phyloP scores from a whole-genome alignment of 148 eudicot species.

The Selenicereus undatus region DNA sequence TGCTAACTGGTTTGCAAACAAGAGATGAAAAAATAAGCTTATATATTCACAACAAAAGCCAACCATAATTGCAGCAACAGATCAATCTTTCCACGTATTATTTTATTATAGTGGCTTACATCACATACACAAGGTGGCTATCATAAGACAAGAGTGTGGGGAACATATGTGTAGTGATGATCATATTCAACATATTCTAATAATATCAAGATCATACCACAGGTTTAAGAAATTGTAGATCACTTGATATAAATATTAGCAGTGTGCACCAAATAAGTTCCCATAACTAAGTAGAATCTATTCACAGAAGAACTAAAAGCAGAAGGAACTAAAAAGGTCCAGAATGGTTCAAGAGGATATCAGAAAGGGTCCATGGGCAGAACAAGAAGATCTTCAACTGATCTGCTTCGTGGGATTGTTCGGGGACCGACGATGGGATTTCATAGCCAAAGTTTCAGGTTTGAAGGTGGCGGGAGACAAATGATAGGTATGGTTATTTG shows the following conservation, averaged over 20 bases:
- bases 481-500: constrained; percentile 63
- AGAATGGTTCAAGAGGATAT: constrained; percentile 51
- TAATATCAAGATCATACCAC: constrained; percentile 29
- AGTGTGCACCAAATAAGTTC: constrained; percentile 21
- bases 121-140: constrained; percentile 47
- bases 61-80: constrained; percentile 41
- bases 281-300: constrained; percentile 16
- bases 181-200: constrained; percentile 31
- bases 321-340: not conserved
- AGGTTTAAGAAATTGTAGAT: constrained; percentile 26
- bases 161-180: constrained; percentile 59
- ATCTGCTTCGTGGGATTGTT: constrained; percentile 81
- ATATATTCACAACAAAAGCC: constrained; percentile 12
- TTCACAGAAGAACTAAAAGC: constrained; percentile 17
- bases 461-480: constrained; percentile 99
- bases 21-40: constrained; percentile 12
- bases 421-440: constrained; percentile 99
- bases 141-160: constrained; percentile 37
- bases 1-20: constrained; percentile 12
- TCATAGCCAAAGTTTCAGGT: constrained; percentile 99
- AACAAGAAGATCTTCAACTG: constrained; percentile 84
- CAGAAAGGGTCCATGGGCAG: constrained; percentile 95
- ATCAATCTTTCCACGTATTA: constrained; percentile 35
- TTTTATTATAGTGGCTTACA: constrained; percentile 49
- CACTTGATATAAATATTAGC: constrained; percentile 33